A percentile compares a stretch with the other conserved stretches of the same genome.
Conservation (phyloP, 805 yeast species). For the Diddensiella caesifluorescens region DNA sequence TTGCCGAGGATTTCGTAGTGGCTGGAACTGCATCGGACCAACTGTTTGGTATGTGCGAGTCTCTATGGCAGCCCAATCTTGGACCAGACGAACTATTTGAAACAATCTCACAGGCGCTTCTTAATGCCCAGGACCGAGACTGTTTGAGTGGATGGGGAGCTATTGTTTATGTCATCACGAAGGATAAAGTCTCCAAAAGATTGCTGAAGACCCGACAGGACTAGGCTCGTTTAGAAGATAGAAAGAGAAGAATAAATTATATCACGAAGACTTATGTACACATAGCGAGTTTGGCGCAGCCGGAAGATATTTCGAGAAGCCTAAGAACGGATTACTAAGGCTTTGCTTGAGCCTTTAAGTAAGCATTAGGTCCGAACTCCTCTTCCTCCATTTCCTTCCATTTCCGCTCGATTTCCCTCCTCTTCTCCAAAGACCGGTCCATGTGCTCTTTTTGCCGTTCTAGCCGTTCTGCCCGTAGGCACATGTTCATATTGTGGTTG, state of each 20-base stretch:
- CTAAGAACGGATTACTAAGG: no score
- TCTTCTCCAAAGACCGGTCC: slow-evolving; percentile 49
- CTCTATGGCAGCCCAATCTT: slow-evolving; percentile 86
- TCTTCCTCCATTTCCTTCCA: slow-evolving; percentile 68
- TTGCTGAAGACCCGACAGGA: slow-evolving; percentile 94
- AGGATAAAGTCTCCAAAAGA: slow-evolving; percentile 84
- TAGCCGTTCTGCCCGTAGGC: slow-evolving; percentile 77
- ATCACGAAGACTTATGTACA: no score
- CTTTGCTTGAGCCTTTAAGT: slow-evolving; percentile 37
- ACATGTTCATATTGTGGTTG: slow-evolving; percentile 70
- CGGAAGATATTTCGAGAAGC: no score
- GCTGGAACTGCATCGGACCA: slow-evolving; percentile 97
- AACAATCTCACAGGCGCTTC: slow-evolving; percentile 86
- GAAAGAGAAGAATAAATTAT: not conserved
- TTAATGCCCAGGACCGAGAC: slow-evolving; percentile 96
- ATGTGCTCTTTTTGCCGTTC: slow-evolving; percentile 46
- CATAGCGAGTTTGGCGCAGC: no score
- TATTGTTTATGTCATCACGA: slow-evolving; percentile 83
- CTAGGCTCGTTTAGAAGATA: slow-evolving; percentile 36
- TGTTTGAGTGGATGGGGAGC: slow-evolving; percentile 99
- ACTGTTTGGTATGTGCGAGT: slow-evolving; percentile 97
- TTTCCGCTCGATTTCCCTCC: slow-evolving; percentile 48
- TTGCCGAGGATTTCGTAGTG: slow-evolving; percentile 89
- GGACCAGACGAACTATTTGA: slow-evolving; percentile 95
- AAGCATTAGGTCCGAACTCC: slow-evolving; percentile 68